A percentile compares a stretch with the other conserved stretches of the same genome.
phyloP scores from a whole-genome alignment of 441 rosid genomes.

The Mallotus repandus region DNA sequence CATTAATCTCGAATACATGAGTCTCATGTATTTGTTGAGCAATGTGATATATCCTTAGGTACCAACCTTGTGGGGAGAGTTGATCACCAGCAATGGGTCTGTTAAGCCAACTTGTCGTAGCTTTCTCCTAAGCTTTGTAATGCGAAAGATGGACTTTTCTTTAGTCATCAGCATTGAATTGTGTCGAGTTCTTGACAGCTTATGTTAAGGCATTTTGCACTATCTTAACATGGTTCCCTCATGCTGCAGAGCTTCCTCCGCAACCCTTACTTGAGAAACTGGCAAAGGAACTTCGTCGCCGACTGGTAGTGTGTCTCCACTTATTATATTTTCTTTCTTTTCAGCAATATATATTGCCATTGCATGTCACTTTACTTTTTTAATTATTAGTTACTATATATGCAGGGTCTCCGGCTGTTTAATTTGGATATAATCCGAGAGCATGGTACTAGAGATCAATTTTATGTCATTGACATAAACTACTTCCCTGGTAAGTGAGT shows the following conservation, averaged over 20 bases:
- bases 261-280: constrained; percentile 76
- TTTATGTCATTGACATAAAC: constrained; percentile 65
- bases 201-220: constrained; percentile 2
- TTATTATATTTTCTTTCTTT: background rate
- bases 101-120: background rate
- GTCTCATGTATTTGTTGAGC: constrained; percentile 1
- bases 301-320: constrained; percentile 42
- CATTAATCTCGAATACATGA: background rate
- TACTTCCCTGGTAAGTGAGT: constrained; percentile 70
- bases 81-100: background rate
- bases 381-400: constrained; percentile 28
- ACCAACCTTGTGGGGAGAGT: constrained; percentile 2
- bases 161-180: constrained; percentile 3
- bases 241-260: constrained; percentile 79
- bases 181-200: constrained; percentile 1
- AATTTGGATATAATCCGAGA: constrained; percentile 71
- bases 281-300: constrained; percentile 66
- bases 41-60: constrained; percentile 2
- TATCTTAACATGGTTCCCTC: constrained; percentile 13
- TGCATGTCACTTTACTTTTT: constrained; percentile 11
- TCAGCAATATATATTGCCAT: constrained; percentile 18
- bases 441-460: constrained; percentile 46
- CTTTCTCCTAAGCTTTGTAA: background rate
- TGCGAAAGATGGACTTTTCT: background rate
- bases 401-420: constrained; percentile 55